Base-by-base conservation (phyloP, 768 basidiomycete species). In the Chalciporus piperatus region DNA sequence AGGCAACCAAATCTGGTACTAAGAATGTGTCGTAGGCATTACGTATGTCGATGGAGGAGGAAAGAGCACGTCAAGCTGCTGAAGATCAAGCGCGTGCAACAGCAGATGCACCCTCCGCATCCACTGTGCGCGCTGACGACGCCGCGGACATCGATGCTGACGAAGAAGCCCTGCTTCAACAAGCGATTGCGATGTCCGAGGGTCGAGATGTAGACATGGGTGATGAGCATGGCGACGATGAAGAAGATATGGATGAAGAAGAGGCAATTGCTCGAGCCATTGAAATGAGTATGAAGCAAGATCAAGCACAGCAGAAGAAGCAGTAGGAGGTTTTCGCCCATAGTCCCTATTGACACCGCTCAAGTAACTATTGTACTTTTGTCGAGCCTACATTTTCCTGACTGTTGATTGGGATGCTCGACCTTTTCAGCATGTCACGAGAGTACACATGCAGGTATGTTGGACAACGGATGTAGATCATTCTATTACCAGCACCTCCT, bases 31-130 rank as follows among this genome's bases (percentile, higher is more conserved):
- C 39, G 8, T 58, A 97, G 95, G 96, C 94, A 10, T 80, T 99
- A 38, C 89, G 95, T 32, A 92, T 98, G 90, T 98, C 95, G 1
- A 84, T 98, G 80, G 91, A 96, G 73, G 94, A 97, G 66, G 92
- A 93, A 45, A 84, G 86, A 63, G 92, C 91, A 16, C 85, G 94
- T 12, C 76, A 81, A 76, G 76, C 76, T 9, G 74, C 77, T 6
- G 74, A 71, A 45, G 74, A 80, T 16, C 73, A 59, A 47, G 61
- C 59, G 27, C 68, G 47, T 46, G 52, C 69, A 27, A 51, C 58
- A 33, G 43, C 65, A 16, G 50, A 65, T 39, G 51, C 64, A 19
- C 13, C 68, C 6, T 48, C 63, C 6, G 38, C 64, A 27, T 45
- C 68, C 12, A 43, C 68, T 1, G 48, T 61, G 33, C 63, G 40